Percentiles rank a stretch among this genome's conserved stretches.
Conservation (phyloP, 805 yeast genomes). For the Candida boidinii region DNA sequence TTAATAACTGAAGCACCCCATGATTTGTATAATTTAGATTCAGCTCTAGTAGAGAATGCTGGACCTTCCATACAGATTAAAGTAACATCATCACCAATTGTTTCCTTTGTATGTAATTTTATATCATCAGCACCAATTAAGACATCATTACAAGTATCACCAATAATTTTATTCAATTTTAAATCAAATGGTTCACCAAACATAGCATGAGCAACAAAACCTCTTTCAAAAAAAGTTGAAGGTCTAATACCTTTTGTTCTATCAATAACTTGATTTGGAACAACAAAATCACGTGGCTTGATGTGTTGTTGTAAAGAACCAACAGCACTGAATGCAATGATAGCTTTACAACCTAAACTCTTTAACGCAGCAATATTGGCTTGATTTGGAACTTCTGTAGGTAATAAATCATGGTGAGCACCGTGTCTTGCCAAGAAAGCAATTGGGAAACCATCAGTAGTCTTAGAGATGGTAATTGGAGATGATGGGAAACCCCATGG, state of each 20-base stretch:
- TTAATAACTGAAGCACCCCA: constrained; percentile 95
- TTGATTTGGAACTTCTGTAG: constrained; percentile 83
- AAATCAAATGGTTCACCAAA: constrained; percentile 96
- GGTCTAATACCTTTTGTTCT: constrained; percentile 93
- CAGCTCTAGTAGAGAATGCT: constrained; percentile 94
- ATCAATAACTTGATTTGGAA: constrained; percentile 94
- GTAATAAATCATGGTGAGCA: constrained; percentile 76
- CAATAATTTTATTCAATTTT: constrained; percentile 56
- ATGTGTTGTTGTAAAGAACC: constrained; percentile 89
- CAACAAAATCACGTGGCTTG: constrained; percentile 91
- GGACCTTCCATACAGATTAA: constrained; percentile 99
- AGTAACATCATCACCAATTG: constrained; percentile 65
- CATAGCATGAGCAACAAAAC: constrained; percentile 94
- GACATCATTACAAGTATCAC: constrained; percentile 43
- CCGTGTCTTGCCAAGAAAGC: constrained; percentile 98
- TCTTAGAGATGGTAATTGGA: constrained; percentile 83
- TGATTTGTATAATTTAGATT: constrained; percentile 72
- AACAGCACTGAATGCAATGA: constrained; percentile 91
- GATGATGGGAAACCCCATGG: constrained; percentile 98
- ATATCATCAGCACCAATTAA: constrained; percentile 45
- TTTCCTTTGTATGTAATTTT: constrained; percentile 55
- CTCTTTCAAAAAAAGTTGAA: constrained; percentile 82
- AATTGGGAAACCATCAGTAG: constrained; percentile 68
- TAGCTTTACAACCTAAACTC: constrained; percentile 75
- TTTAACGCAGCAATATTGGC: constrained; percentile 97